These are phyloP conservation scores for Calonectria crousiana DNA, from an alignment of 2,329 filamentous ascomycete species.

Conservation along the genomic window DNA sequence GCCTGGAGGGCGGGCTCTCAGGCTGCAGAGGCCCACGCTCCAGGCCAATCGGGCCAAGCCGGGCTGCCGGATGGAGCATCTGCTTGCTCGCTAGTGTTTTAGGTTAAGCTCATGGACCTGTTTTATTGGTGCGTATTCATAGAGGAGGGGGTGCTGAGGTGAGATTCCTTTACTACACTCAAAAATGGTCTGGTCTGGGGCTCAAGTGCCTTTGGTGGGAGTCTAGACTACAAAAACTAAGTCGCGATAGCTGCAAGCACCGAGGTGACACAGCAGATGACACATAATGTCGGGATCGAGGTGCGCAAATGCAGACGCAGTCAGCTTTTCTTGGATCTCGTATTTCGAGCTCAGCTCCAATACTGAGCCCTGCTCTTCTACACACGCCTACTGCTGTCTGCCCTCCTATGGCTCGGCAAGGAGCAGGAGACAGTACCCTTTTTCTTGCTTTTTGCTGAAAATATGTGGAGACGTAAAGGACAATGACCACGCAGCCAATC, in stretches of 20 bases:
- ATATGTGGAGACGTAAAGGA: background rate
- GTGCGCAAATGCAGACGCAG: background rate
- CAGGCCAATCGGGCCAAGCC: conserved; percentile 11
- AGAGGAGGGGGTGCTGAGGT: conserved; percentile 24
- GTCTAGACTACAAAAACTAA: background rate
- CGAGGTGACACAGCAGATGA: background rate
- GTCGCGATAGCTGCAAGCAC: background rate
- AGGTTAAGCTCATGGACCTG: conserved; percentile 1
- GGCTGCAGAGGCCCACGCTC: background rate
- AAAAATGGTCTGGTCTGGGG: background rate
- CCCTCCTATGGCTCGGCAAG: background rate
- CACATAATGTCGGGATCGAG: background rate
- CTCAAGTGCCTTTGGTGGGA: background rate
- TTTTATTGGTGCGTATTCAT: conserved; percentile 33
- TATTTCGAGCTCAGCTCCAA: background rate
- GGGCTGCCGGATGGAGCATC: conserved; percentile 12
- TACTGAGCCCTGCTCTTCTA: background rate
- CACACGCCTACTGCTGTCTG: background rate
- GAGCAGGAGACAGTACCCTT: background rate
- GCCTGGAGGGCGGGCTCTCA: background rate
- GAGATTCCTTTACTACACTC: conserved; percentile 2
- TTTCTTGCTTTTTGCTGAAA: background rate
- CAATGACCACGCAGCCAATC: background rate
- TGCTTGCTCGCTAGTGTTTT: conserved; percentile 9
- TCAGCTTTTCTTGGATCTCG: background rate